A percentile compares a stretch with the other conserved stretches of the same genome.
phyloP scores from a whole-genome alignment of 2,329 filamentous ascomycete species.

The Aspergillus sp. region DNA sequence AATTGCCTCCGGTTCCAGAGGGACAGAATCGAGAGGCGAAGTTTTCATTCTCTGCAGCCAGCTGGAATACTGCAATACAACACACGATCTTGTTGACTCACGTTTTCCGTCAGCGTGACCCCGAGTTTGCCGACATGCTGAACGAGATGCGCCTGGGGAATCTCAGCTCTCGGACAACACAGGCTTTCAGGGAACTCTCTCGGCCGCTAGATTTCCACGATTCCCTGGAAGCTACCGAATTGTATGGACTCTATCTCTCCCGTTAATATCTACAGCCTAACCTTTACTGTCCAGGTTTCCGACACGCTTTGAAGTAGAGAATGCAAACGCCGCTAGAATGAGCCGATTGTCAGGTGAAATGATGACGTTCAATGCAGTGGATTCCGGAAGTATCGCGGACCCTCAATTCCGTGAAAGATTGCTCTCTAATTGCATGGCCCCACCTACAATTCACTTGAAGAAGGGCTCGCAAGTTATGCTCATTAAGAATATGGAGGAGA shows the following conservation, averaged over 20 bases:
- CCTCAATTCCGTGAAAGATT: conserved; percentile 70
- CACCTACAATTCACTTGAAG: conserved; percentile 75
- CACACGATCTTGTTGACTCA: conserved; percentile 95
- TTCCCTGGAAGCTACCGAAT: conserved; percentile 77
- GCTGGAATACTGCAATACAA: conserved; percentile 89
- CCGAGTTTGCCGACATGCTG: conserved; percentile 87
- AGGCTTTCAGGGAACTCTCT: conserved; percentile 71
- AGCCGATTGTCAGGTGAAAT: conserved; percentile 66
- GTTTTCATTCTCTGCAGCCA: conserved; percentile 89
- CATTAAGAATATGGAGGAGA: conserved; percentile 98
- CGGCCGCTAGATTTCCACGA: conserved; percentile 72
- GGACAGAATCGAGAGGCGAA: conserved; percentile 65
- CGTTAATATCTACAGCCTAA: neutral
- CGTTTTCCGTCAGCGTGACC: conserved; percentile 93
- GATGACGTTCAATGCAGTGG: conserved; percentile 69
- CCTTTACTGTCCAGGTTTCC: conserved; percentile 62
- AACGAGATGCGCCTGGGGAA: conserved; percentile 95
- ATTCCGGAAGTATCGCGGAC: conserved; percentile 69
- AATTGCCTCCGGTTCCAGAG: conserved; percentile 90
- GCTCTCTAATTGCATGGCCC: conserved; percentile 89
- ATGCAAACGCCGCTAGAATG: conserved; percentile 76
- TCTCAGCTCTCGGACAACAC: conserved; percentile 73
- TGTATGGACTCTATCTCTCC: conserved; percentile 50
- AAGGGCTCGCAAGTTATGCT: conserved; percentile 96
- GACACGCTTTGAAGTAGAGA: conserved; percentile 84